Evolutionary conservation across 2,329 filamentous ascomycete genomes (phyloP), one percentile per base, ranked within the genome.

Genomic region (Ascochyta pisi): DNA sequence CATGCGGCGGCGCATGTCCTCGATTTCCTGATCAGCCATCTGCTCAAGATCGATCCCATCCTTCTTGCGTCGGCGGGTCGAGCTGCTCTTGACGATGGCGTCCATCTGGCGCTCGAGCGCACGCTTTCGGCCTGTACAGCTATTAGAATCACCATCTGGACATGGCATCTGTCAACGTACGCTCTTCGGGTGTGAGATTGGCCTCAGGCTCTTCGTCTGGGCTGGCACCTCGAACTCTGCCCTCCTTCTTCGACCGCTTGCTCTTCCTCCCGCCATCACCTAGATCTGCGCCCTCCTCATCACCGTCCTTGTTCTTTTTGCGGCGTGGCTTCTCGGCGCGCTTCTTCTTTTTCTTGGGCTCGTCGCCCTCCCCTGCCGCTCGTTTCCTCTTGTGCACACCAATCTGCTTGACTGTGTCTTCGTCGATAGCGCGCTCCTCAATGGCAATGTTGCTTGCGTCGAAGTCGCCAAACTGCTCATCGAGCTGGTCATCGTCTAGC

Each of bases 41-140:
- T 92, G 89, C 74, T 97, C 93, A 42, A 98, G 83, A 63, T 98
- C 94, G 75, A 96, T 92, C 66, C 95, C 93, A 72, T 93, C 90
- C 81, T 91, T 91, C 82, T 91, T 94, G 61, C 85, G 85, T 77
- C 79, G 79, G 65, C 89, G 83, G 61, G 88, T 84, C 67, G 91
- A 91, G 51, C 90, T 87, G 65, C 90, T 91, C 80, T 96, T 96
- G 66, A 96, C 82, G 1, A 93, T 92, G 53, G 90, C 90, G 74
- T 96, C 91, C 79, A 98, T 91, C 52, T 91, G 90, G 64, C 88
- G 85, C 69, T 96, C 91, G 49, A 99, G 87, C 19, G 92, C 93
- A 64, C 91, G 84, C 67, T 89, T 88, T 66, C 93, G 86, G 67
- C 83, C 84, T 87, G 64, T 40, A 53, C 37, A 37, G 42, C 4